Conservation (phyloP, 73 alveolate species). For the Tetrahymena malaccensis region DNA sequence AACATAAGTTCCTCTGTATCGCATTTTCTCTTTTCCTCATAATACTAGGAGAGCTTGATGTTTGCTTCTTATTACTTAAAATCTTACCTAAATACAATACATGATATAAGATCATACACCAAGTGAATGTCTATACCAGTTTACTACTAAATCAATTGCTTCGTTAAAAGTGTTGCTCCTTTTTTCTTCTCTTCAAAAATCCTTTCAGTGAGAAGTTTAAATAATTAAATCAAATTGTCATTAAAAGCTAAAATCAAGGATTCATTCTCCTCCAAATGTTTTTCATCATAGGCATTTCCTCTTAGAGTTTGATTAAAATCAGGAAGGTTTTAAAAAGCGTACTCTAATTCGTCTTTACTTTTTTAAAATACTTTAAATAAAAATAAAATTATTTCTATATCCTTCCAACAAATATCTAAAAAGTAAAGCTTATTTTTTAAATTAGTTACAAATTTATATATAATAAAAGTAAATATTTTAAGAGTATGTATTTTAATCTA, state of each 20-base stretch:
- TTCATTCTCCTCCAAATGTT: slow-evolving; percentile 21
- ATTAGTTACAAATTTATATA: too few species aligned
- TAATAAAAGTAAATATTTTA: too few species aligned
- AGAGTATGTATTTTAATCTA: too few species aligned
- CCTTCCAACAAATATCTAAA: too few species aligned
- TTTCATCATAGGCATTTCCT: slow-evolving; percentile 35
- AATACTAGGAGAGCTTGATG: neutral
- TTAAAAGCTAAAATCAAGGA: slow-evolving; percentile 29
- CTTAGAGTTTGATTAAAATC: neutral
- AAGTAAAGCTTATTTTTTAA: too few species aligned
- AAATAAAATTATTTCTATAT: neutral
- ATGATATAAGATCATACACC: neutral
- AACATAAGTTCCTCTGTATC: neutral
- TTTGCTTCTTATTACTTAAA: neutral
- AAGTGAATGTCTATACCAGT: neutral
- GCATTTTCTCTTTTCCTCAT: neutral
- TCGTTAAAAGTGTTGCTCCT: neutral
- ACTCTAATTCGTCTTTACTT: slow-evolving; percentile 22
- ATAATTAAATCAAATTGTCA: slow-evolving; percentile 16
- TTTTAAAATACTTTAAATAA: slow-evolving; percentile 3
- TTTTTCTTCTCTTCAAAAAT: neutral
- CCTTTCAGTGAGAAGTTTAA: slow-evolving; percentile 15
- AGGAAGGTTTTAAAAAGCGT: slow-evolving; percentile 10
- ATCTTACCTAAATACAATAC: neutral
- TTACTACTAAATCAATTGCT: neutral